Percentiles rank a stretch among this genome's conserved stretches.
Evolutionary conservation across 2,329 filamentous ascomycete species (phyloP).

Genomic region (Talaromyces sp.): DNA sequence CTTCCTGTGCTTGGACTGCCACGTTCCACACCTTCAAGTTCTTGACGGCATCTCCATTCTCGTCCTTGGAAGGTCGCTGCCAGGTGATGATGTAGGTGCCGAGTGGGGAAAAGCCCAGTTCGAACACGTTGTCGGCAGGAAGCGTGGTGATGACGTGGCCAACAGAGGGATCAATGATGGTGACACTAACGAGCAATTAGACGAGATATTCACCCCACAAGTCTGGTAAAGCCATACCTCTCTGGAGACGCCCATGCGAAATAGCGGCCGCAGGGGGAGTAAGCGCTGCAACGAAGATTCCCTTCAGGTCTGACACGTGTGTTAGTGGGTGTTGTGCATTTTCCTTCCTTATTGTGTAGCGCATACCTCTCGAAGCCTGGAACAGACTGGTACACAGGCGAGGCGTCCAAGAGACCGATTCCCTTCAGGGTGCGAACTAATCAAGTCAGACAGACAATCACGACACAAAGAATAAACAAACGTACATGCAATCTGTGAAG

Average conservation of each 20-base stretch:
- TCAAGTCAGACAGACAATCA: not conserved
- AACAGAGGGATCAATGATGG: constrained; percentile 72
- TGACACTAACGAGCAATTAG: constrained; percentile 53
- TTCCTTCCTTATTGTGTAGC: not conserved
- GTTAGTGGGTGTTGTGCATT: not conserved
- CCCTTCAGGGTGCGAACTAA: constrained; percentile 88
- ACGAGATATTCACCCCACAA: not conserved
- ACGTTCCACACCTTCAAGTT: constrained; percentile 97
- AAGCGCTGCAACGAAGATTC: constrained; percentile 88
- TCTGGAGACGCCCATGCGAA: constrained; percentile 92
- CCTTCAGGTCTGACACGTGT: constrained; percentile 66
- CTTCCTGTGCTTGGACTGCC: constrained; percentile 58
- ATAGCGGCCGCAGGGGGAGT: constrained; percentile 93
- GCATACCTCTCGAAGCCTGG: constrained; percentile 64
- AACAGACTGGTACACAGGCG: constrained; percentile 79
- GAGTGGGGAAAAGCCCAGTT: constrained; percentile 86
- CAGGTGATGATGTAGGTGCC: constrained; percentile 94
- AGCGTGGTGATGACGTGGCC: constrained; percentile 72
- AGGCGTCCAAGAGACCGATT: constrained; percentile 89
- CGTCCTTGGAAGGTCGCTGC: constrained; percentile 90
- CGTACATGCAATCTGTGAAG: constrained; percentile 85
- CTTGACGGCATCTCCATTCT: constrained; percentile 86
- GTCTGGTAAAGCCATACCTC: constrained; percentile 40
- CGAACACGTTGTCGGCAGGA: constrained; percentile 78
- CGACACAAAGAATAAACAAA: constrained; percentile 12